phyloP scores from a whole-genome alignment of 179 eudicot species.

The Carnegiea gigantea region DNA sequence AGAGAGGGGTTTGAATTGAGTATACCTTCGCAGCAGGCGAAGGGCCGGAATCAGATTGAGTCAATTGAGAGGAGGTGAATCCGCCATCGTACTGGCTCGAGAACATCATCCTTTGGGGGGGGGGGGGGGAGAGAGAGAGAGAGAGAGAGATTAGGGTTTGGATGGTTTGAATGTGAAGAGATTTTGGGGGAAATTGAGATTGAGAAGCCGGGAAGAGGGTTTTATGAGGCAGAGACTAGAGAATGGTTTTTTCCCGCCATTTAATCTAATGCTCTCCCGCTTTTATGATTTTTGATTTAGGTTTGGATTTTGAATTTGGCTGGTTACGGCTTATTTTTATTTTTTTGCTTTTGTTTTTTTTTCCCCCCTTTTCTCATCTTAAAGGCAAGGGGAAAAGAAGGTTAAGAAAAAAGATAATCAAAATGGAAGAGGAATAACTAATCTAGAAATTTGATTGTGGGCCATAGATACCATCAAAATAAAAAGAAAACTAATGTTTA shows the following conservation, averaged over 20 bases:
- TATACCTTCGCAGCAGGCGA: constrained; percentile 51
- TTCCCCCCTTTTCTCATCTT: no score
- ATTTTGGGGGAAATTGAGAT: background rate
- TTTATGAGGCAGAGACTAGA: background rate
- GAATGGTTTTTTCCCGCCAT: constrained; percentile 29
- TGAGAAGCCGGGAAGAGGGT: background rate
- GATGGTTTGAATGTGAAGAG: background rate
- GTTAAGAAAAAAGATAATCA: no score
- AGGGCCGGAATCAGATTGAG: constrained; percentile 38
- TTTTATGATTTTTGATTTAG: background rate
- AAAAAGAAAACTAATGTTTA: no score
- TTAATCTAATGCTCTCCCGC: constrained; percentile 25
- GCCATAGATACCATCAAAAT: no score
- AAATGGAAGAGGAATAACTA: no score
- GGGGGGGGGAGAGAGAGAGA: no score
- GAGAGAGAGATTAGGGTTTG: background rate
- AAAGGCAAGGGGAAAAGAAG: no score
- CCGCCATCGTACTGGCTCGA: constrained; percentile 56
- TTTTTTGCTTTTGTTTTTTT: no score
- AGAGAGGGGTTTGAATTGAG: background rate
- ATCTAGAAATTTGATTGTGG: no score
- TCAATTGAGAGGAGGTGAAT: constrained; percentile 47
- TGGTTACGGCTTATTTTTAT: background rate
- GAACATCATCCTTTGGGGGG: constrained; percentile 37
- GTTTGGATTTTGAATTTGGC: background rate